Percentiles rank a stretch among this genome's conserved stretches.
These are phyloP conservation scores for Trametes polyzona DNA, from an alignment of 1,284 basidiomycete species.

Conservation along the genomic window DNA sequence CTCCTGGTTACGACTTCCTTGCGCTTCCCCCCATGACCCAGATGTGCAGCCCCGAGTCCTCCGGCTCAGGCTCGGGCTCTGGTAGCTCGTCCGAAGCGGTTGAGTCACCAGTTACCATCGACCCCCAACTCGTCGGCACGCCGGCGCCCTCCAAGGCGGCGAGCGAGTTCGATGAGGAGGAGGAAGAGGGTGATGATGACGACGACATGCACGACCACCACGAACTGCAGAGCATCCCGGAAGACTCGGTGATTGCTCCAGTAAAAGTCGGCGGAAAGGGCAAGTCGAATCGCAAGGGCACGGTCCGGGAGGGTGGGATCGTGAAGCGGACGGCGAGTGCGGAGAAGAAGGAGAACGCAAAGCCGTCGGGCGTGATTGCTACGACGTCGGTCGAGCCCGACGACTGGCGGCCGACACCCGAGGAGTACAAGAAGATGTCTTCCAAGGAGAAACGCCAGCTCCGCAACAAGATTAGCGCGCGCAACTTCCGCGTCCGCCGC, in stretches of 20 bases:
- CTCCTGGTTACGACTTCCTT: conserved; percentile 45
- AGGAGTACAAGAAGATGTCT: conserved; percentile 95
- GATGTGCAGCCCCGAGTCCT: conserved; percentile 33
- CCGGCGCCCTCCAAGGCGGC: conserved; percentile 43
- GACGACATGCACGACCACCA: conserved; percentile 24
- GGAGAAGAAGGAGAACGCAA: conserved; percentile 43
- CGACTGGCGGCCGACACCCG: conserved; percentile 84
- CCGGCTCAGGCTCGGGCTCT: conserved; percentile 23
- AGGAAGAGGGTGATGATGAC: conserved; percentile 30
- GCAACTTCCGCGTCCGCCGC: conserved; percentile 92
- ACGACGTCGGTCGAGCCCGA: conserved; percentile 58
- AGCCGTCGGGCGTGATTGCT: conserved; percentile 40
- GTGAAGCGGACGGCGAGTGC: conserved; percentile 52
- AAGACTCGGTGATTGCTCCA: conserved; percentile 37
- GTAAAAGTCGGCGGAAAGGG: conserved; percentile 64
- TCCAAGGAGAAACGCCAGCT: conserved; percentile 97
- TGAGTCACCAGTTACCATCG: conserved; percentile 47
- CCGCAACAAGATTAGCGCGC: conserved; percentile 94
- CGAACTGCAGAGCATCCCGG: conserved; percentile 24
- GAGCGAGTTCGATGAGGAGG: conserved; percentile 38
- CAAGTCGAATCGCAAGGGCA: conserved; percentile 63
- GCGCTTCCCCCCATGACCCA: conserved; percentile 26
- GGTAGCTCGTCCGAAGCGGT: conserved; percentile 26
- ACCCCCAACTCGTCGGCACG: conserved; percentile 55
- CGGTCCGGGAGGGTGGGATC: conserved; percentile 74